phyloP scores from a whole-genome alignment of 345 rosid genomes.

The Syzygium jambos region DNA sequence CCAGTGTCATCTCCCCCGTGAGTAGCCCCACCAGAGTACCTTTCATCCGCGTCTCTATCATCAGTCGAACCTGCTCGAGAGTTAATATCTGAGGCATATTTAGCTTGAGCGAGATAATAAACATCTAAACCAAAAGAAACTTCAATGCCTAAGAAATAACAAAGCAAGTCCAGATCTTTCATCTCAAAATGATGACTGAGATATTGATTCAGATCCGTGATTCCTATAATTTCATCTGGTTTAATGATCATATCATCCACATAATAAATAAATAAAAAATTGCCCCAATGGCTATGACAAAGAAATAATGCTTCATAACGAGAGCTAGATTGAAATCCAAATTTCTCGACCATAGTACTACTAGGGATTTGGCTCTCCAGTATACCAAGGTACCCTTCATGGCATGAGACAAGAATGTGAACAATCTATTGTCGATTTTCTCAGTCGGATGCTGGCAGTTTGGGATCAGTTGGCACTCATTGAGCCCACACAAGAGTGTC shows the following conservation, averaged over 20 bases:
- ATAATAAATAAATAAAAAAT: background rate
- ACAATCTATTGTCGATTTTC: background rate
- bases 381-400: too few species aligned
- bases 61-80: background rate
- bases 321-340: background rate
- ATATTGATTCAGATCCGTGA: background rate
- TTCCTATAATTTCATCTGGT: background rate
- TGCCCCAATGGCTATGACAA: background rate
- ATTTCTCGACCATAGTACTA: background rate
- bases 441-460: too few species aligned
- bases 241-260: background rate
- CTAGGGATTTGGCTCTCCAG: background rate
- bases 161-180: background rate
- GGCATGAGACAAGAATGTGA: background rate
- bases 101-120: background rate
- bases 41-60: background rate
- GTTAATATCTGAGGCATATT: background rate
- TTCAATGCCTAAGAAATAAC: background rate
- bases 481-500: background rate
- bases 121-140: background rate
- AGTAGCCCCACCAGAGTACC: background rate
- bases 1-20: background rate
- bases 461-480: background rate
- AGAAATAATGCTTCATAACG: background rate
- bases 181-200: background rate